These are phyloP conservation scores for Mycena floridula DNA, from an alignment of 768 basidiomycete genomes.

Conservation along the genomic window DNA sequence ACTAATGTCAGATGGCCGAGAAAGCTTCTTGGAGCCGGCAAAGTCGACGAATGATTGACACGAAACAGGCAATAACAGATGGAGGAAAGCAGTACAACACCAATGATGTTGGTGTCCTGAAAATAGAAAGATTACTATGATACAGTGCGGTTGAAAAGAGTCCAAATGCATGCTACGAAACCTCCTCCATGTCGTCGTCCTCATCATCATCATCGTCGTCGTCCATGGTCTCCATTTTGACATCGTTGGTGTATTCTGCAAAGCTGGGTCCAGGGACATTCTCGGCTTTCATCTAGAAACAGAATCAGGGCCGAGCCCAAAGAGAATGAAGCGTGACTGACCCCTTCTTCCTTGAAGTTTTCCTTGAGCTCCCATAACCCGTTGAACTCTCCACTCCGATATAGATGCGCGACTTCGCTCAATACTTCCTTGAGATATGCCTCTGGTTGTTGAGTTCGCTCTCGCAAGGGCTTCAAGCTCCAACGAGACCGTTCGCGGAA, in stretches of 20 bases:
- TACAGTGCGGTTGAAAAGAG: not conserved
- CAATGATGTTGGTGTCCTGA: no score
- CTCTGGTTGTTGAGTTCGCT: slow-evolving; percentile 82
- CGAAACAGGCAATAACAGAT: no score
- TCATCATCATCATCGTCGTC: slow-evolving; percentile 55
- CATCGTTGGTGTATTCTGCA: slow-evolving; percentile 23
- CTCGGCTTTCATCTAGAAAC: slow-evolving; percentile 36
- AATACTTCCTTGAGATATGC: slow-evolving; percentile 82
- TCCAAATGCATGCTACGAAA: slow-evolving; percentile 35
- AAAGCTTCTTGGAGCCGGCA: no score
- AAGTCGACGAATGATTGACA: no score
- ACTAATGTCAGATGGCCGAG: no score
- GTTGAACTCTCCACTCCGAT: slow-evolving; percentile 76
- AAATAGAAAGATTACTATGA: no score
- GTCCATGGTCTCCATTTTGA: slow-evolving; percentile 48
- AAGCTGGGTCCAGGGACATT: slow-evolving; percentile 35
- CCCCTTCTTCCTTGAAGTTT: slow-evolving; percentile 61
- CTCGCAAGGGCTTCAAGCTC: slow-evolving; percentile 71
- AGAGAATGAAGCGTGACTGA: slow-evolving; percentile 22
- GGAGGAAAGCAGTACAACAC: no score
- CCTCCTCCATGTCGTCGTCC: slow-evolving; percentile 66
- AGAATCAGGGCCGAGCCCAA: slow-evolving; percentile 2
- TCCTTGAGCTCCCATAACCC: slow-evolving; percentile 78
- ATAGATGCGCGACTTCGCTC: slow-evolving; percentile 66
- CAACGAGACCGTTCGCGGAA: slow-evolving; percentile 81